A percentile compares a stretch with the other conserved stretches of the same genome.
Conservation (phyloP, 305 asterid species). For the Rubia tinctorum region DNA sequence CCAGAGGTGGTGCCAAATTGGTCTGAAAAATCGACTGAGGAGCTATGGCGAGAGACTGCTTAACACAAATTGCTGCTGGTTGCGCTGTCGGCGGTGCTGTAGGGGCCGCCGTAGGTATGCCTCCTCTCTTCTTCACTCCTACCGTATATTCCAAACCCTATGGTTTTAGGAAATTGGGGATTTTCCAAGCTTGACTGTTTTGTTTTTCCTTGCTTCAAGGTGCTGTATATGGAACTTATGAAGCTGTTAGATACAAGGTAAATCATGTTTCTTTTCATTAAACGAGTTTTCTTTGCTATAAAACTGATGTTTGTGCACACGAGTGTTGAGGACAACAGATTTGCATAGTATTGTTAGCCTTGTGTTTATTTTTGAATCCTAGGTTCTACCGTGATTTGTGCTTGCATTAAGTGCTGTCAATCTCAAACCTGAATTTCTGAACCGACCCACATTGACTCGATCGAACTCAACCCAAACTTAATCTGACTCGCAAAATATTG, state of each 20-base stretch:
- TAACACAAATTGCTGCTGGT: constrained; percentile 63
- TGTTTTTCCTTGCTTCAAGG: neutral
- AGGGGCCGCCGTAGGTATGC: constrained; percentile 58
- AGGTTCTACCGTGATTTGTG: neutral
- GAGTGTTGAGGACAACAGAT: neutral
- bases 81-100: constrained; percentile 71
- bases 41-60: constrained; percentile 64
- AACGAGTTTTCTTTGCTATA: no score
- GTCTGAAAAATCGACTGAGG: neutral
- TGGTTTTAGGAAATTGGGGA: neutral
- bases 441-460: no score
- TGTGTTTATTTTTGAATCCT: neutral
- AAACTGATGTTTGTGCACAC: neutral
- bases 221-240: constrained; percentile 2
- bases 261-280: neutral
- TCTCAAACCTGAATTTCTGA: no score
- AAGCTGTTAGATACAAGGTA: neutral
- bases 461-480: no score
- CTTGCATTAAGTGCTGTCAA: no score
- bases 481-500: no score
- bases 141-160: neutral
- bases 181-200: neutral
- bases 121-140: neutral
- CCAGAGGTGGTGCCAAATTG: no score
- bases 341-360: neutral